Evolutionary conservation across 805 yeast species (phyloP).

Genomic region (Starmerella scarabaei): DNA sequence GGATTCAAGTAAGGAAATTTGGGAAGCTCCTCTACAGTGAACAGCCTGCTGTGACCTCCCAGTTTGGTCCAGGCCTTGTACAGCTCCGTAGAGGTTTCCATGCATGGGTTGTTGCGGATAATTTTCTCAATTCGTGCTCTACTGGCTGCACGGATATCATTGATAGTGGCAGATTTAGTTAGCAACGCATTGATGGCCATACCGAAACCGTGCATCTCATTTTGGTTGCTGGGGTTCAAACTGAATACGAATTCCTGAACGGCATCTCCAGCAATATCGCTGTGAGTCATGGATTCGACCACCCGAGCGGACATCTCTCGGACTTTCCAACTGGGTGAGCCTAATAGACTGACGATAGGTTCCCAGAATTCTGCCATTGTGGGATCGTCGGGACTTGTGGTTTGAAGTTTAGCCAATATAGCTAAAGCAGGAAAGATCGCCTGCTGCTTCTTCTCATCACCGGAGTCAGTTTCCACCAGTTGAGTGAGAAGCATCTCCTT

Average conservation of each 20-base stretch:
- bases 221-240: slow-evolving; percentile 26
- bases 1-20: slow-evolving; percentile 9
- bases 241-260: slow-evolving; percentile 22
- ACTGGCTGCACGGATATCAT: not conserved
- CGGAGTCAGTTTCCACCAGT: slow-evolving; percentile 15
- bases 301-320: slow-evolving; percentile 78
- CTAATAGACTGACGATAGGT: slow-evolving; percentile 37
- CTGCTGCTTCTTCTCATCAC: slow-evolving; percentile 29
- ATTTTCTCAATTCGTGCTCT: not conserved
- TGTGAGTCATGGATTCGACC: slow-evolving; percentile 35
- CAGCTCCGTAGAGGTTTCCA: slow-evolving; percentile 16
- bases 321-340: slow-evolving; percentile 59
- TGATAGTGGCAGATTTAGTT: not conserved
- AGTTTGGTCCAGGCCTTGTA: slow-evolving; percentile 2
- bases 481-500: slow-evolving; percentile 34
- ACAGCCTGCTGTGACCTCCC: slow-evolving; percentile 4
- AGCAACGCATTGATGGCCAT: slow-evolving; percentile 7
- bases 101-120: slow-evolving; percentile 3
- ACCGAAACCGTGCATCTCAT: slow-evolving; percentile 45
- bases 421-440: slow-evolving; percentile 64
- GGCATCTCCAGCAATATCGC: slow-evolving; percentile 24
- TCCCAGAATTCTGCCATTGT: slow-evolving; percentile 40
- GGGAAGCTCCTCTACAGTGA: slow-evolving; percentile 5
- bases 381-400: slow-evolving; percentile 41
- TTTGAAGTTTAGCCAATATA: slow-evolving; percentile 54